These are phyloP conservation scores for Arabis alpina DNA, from an alignment of 345 rosid genomes.

Conservation along the genomic window DNA sequence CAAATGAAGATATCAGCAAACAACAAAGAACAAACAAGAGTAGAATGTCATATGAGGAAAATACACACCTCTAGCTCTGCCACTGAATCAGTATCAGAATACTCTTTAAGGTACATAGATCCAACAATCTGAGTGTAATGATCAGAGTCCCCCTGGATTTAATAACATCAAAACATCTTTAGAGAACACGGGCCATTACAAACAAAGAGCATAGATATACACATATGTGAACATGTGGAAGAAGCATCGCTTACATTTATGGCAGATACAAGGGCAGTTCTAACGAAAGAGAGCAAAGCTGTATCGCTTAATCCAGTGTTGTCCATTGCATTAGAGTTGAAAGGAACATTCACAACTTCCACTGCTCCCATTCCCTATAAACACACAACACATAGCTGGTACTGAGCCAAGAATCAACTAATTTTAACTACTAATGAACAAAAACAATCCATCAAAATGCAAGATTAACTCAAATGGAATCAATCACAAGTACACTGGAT, in stretches of 20 bases:
- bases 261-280: slow-evolving; percentile 55
- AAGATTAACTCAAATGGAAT: not conserved
- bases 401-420: not conserved
- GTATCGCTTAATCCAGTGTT: slow-evolving; percentile 49
- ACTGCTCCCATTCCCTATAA: slow-evolving; percentile 41
- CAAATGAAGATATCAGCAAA: slow-evolving; percentile 17
- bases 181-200: not conserved
- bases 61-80: slow-evolving; percentile 69
- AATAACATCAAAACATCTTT: not conserved
- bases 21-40: not conserved
- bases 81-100: slow-evolving; percentile 56
- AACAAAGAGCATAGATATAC: not conserved
- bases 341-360: slow-evolving; percentile 15
- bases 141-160: slow-evolving; percentile 54
- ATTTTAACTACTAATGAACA: not conserved
- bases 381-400: not conserved
- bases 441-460: slow-evolving; percentile 18
- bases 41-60: not conserved
- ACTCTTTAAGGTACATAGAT: slow-evolving; percentile 52
- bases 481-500: not conserved
- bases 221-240: not conserved
- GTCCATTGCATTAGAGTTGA: slow-evolving; percentile 34
- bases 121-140: slow-evolving; percentile 67
- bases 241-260: slow-evolving; percentile 40
- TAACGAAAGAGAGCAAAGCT: slow-evolving; percentile 50